Conservation (phyloP, 1,284 basidiomycete species). For the Puccinia hordei region DNA sequence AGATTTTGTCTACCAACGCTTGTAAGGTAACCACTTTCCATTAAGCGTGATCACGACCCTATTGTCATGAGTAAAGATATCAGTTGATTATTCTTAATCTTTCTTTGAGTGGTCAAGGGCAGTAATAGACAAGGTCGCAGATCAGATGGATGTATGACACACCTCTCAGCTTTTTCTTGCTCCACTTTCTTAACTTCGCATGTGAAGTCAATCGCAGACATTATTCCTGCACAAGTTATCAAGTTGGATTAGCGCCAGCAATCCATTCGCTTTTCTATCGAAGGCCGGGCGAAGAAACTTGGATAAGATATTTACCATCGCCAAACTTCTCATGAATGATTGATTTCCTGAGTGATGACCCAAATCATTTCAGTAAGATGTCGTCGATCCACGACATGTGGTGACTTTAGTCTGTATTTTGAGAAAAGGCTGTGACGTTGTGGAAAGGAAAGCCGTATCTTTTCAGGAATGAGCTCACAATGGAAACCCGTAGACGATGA, state of each 20-base stretch:
- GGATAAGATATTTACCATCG: conserved; percentile 15
- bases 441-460: neutral
- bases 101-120: neutral
- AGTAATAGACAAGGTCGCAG: no score
- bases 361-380: neutral
- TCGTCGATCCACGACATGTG: neutral
- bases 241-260: neutral
- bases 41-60: conserved; percentile 36
- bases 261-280: neutral
- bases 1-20: conserved; percentile 13
- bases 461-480: conserved; percentile 1
- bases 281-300: neutral
- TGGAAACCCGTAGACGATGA: conserved; percentile 35
- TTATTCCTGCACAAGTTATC: conserved; percentile 15
- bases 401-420: neutral
- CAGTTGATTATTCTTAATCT: neutral
- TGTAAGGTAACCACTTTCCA: conserved; percentile 41
- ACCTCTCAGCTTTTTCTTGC: conserved; percentile 28
- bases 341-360: conserved; percentile 13
- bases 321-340: conserved; percentile 45
- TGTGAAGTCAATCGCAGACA: conserved; percentile 40
- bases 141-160: neutral
- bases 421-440: neutral
- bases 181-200: conserved; percentile 36
- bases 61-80: neutral